Evolutionary conservation across 257 asterid species (phyloP), one percentile per base, ranked within the genome.

Genomic region (Coffea eugenioides): DNA sequence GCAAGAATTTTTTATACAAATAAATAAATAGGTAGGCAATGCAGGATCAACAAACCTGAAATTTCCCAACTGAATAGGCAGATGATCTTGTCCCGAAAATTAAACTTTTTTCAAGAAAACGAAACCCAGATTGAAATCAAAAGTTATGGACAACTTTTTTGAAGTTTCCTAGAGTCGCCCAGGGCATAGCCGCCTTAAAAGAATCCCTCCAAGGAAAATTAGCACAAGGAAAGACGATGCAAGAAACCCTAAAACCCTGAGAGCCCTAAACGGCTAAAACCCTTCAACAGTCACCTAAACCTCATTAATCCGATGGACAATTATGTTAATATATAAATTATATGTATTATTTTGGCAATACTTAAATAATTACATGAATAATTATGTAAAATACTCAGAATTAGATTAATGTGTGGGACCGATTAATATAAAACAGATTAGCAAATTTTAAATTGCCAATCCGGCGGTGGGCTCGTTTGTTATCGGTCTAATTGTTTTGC

Each of bases 181-280:
- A 8, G 36, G 66, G 15, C 39, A 21, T 8, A 43, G 74, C 75
- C 59, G 75, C 75, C 39, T 8, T 57, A 57, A 16, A 41, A 68
- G 39, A 34, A 69, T 69, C 11, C 46, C 62, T 3, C 10, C 23
- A 71, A 39, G 46, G 39, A 45, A 12, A 71, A 71, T 70, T 48
- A 39, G 27, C 12, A 25, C 16, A 27, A 10, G 18, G 8, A 25
- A 65, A 27, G 16, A 0, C 5, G 16, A 34, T 71, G 21, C 75
- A 45, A 46, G 56, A 43, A 71, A 23, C 75, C 75, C 75, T 45
- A 71, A 71, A 71, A 71, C 57, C 59, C 75, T 70, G 54, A 70
- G 21, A 21, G 54, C 57, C 36, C 12, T 11, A 23, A 45, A 11
- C 75, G 75, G 75, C 75, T 71, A 71, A 71, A 46, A n/a, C 75